Conservation (phyloP, 345 rosid genomes). For the Excoecaria cochinchinensis region DNA sequence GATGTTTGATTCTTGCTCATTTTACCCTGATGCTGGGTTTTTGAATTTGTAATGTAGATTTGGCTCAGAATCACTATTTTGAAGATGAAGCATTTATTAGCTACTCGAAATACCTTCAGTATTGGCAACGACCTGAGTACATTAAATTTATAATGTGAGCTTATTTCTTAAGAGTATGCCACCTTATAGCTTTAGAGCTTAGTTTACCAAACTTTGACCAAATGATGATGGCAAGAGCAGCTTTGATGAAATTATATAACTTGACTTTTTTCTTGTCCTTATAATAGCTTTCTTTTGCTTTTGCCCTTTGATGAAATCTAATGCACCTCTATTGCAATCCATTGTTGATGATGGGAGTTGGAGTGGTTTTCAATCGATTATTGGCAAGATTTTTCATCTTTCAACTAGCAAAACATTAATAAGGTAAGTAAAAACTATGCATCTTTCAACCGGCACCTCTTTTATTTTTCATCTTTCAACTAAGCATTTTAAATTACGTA, state of each 20-base stretch:
- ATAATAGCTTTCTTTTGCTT: background rate
- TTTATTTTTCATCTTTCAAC: too few species aligned
- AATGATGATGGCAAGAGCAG: background rate
- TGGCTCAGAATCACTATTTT: constrained; percentile 97
- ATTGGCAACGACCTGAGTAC: constrained; percentile 95
- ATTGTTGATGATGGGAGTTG: too few species aligned
- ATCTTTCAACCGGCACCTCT: too few species aligned
- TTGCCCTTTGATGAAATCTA: too few species aligned
- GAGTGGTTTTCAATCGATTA: too few species aligned
- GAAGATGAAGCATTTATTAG: constrained; percentile 97
- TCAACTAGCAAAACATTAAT: too few species aligned
- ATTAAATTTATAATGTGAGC: constrained; percentile 86
- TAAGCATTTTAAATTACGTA: too few species aligned
- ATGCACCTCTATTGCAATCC: too few species aligned
- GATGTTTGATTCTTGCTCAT: background rate
- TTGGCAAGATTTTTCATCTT: too few species aligned
- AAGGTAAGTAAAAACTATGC: too few species aligned
- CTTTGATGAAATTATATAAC: background rate
- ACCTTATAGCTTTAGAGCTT: constrained; percentile 7
- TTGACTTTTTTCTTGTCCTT: too few species aligned
- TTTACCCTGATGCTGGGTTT: constrained; percentile 13
- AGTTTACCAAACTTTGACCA: background rate
- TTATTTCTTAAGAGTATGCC: constrained; percentile 4
- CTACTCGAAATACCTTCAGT: constrained; percentile 92
- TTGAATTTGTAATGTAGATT: constrained; percentile 48